Evolutionary conservation across 192 early-diverging fungal genomes (phyloP).

Genomic region (Ambispora gerdemannii): DNA sequence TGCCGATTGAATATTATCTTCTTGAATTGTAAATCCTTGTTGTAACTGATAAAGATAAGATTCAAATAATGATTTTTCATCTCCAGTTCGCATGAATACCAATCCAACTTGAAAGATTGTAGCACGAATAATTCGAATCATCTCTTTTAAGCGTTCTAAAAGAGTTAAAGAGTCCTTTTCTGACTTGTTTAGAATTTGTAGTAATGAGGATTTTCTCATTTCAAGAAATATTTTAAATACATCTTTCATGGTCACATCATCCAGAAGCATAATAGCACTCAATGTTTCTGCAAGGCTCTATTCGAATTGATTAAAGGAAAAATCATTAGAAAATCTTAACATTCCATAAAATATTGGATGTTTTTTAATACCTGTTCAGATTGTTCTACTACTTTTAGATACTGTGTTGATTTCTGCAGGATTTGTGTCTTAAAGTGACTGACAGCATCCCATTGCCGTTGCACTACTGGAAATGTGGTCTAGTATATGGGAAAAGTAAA

Average conservation of each 20-base stretch:
- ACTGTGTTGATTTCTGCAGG: conserved; percentile 56
- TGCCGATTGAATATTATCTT: conserved; percentile 4
- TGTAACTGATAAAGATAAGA: conserved; percentile 38
- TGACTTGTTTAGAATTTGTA: conserved; percentile 30
- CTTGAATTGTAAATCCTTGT: conserved; percentile 35
- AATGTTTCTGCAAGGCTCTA: conserved; percentile 60
- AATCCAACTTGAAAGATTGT: conserved; percentile 41
- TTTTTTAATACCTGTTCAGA: conserved; percentile 45
- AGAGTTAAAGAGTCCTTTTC: not conserved
- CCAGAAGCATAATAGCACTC: conserved; percentile 65
- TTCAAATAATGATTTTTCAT: conserved; percentile 34
- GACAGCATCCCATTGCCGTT: conserved; percentile 82
- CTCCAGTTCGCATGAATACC: conserved; percentile 33
- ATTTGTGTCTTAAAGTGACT: conserved; percentile 74
- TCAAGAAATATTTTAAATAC: conserved; percentile 51
- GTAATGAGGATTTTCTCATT: conserved; percentile 51
- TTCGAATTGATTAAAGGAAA: not conserved
- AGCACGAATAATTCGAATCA: conserved; percentile 39
- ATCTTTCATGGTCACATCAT: conserved; percentile 55
- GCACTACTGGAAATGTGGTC: conserved; percentile 75
- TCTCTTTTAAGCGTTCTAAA: conserved; percentile 38
- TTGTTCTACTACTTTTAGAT: conserved; percentile 45
- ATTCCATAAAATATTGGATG: conserved; percentile 14
- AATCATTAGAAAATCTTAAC: conserved; percentile 8
- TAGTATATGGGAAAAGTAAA: conserved; percentile 36